Evolutionary conservation across 2,329 filamentous ascomycete species (phyloP), one percentile per base, ranked within the genome.

Genomic region (Hypoxylon sp.): DNA sequence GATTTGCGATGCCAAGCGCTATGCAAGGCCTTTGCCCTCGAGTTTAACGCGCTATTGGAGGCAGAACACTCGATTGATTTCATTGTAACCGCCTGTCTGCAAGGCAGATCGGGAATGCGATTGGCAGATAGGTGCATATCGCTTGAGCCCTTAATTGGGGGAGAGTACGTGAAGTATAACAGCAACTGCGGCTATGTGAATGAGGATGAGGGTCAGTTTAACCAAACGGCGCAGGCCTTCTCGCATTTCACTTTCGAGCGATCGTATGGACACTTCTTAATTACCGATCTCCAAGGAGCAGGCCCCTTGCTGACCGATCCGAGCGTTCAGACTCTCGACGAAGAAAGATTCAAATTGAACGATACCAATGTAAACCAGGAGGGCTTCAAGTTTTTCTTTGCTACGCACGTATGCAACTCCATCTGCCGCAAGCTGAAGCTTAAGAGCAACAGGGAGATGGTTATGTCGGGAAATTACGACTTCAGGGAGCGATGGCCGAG

Each of bases 201-300:
- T n/a, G 68, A 79, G 1, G 73, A 77, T 6, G 35, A 69, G 1
- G 68, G 74, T 30, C 65, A 62, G 5, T 74, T 75, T 66, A 79
- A 77, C 58, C 60, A 73, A 17, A 74, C 76, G 1, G 80, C 81
- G 0, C 81, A 82, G 46, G 81, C 80, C 0, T 83, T 83, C 61
- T 82, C 79, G 0, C 81, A 83, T 60, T 82, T 82, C 44, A 82
- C 81, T 1, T 82, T 81, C 48, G 81, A 82, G 73, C 77, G 81
- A 1, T 82, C 81, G 0, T 68, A 68, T 54, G 81, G 80, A n/a
- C 61, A 64, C 13, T 76, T 82, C 22, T 17, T 57, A 11, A 14
- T 57, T 20, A 46, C 25, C n/a, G 54, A 57, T 37, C 27, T 82
- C 0, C 81, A 82, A 62, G 80, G 81, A 6, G 79, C 81, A 0